phyloP scores from a whole-genome alignment of 164 flowering plant genomes.

The Berberis vulgaris region DNA sequence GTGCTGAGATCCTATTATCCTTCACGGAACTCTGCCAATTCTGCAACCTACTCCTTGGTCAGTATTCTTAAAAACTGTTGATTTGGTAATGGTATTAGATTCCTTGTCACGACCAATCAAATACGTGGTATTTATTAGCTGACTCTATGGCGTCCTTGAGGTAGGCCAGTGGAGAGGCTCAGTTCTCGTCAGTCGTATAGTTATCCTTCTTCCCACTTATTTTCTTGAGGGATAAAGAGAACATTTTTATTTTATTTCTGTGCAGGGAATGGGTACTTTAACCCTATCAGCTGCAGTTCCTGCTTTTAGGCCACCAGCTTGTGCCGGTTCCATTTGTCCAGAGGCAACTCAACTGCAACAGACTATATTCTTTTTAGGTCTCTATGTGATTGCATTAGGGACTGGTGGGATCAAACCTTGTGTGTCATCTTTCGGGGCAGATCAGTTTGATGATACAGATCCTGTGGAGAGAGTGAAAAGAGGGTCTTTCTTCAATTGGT shows the following conservation, averaged over 20 bases:
- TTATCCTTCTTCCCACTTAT: not conserved
- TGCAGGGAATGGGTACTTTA: not conserved
- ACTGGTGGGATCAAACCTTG: constrained; percentile 18
- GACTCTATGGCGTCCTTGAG: too few species aligned
- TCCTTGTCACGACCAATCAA: too few species aligned
- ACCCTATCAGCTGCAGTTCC: constrained; percentile 3
- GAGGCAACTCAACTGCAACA: not conserved
- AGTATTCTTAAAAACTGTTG: too few species aligned
- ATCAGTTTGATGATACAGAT: constrained; percentile 13
- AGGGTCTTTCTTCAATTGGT: constrained; percentile 18
- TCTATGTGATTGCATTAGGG: constrained; percentile 5
- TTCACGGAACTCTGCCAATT: too few species aligned
- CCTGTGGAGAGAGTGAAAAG: constrained; percentile 4
- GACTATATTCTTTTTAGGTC: not conserved
- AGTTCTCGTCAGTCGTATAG: not conserved
- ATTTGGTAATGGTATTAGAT: too few species aligned
- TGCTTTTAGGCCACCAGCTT: not conserved
- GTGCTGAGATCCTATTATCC: too few species aligned
- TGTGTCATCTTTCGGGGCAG: constrained; percentile 17
- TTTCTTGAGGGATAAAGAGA: too few species aligned
- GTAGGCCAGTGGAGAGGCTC: too few species aligned
- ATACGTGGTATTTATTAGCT: too few species aligned
- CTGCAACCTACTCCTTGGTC: too few species aligned
- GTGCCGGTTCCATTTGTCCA: not conserved
- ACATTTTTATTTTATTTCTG: too few species aligned